Base-by-base conservation (phyloP, 2,329 filamentous ascomycete genomes). In the Fusarium sp. region DNA sequence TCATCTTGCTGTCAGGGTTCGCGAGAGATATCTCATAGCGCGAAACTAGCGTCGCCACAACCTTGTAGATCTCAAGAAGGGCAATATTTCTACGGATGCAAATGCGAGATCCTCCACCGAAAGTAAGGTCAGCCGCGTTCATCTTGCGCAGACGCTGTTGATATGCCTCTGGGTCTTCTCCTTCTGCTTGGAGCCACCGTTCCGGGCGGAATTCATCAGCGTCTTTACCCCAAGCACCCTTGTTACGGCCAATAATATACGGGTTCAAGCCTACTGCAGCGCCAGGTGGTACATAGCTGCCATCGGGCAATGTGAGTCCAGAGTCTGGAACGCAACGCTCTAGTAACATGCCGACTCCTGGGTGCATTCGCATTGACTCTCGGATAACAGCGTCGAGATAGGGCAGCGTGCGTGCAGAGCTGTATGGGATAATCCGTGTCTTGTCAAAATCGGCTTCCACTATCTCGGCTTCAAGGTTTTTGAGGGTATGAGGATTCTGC, bases 361-460 rank as follows among this genome's bases (percentile, higher is more conserved):
- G 82, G 55, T 85, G 81, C 5, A 86, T 72, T 7, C 85, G 80
- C 67, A 84, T 77, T 2, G 81, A 78, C 72, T 88, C 85, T 22
- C 81, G 81, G 19, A 87, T 76, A 4, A 84, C 80, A 0, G 85
- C 84, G 34, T 81, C 76, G 6, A 85, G 75, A 60, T 66, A 69
- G 1, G 64, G 60, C 15, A 69, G 50, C 5, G 64, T 51, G 10
- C 64, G 42, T 17, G 64, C 60, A 10, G 39, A 45, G n/a, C 57
- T 59, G 15, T 53, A 69, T 1, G 60, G 43, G 24, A 51, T 52
- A 51, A 56, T 28, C 6, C 42, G 47, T 15, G 26, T 10, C 9
- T 15, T 8, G 10, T 24, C n/a, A 14, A 67, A 24, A n/a, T 58
- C 33, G 2, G 42, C 50, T 3, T 49, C 44, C 1, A 59, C 3